Base-by-base conservation (phyloP, 805 yeast species). In the Ogataea saltuana region DNA sequence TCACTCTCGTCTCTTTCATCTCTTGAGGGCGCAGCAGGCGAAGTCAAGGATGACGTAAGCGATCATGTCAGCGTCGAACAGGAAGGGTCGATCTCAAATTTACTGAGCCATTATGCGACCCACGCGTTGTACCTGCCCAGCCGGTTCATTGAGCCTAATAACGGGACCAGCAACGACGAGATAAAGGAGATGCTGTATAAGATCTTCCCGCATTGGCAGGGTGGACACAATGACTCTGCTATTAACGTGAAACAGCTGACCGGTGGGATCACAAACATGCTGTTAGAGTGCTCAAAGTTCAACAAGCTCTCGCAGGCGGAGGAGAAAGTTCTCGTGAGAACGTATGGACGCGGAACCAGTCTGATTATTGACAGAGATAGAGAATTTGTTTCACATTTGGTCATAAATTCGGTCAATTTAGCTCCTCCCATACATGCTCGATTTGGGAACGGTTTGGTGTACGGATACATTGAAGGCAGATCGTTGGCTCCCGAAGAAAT, bases 261-360 rank as follows among this genome's bases (percentile, higher is more conserved):
- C 0, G 85, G 85, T 1, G 85, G 85, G 9, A 80, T 80, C 50
- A 80, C 85, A 13, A 80, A 80, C 53, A 76, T 78, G 81, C 69
- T 80, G 37, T 55, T 80, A 25, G 67, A 73, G 20, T 76, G 82
- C 53, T 61, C 63, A 8, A 69, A 46, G 39, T 28, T 22, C 13
- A 49, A 49, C 38, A 27, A 26, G 20, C n/a, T 21, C 11, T 26
- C 44, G 12, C 42, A 48, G n/a, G 23, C 37, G 7, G 32, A 43
- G 16, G 74, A 72, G 42, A 64, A 62, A 5, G 80, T 76, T 0
- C 69, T 85, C 13, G 80, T 85, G 42, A 68, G 93, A 45, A 81
- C 85, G 0, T 85, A 85, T 52, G 93, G 93, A 7, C 74, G 77
- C 44, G 89, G 89, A 10, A 85, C 93, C 1, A 75, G 73, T 42